A percentile compares a stretch with the other conserved stretches of the same genome.
Evolutionary conservation across 345 rosid species (phyloP).

Genomic region (Triadica sebifera): DNA sequence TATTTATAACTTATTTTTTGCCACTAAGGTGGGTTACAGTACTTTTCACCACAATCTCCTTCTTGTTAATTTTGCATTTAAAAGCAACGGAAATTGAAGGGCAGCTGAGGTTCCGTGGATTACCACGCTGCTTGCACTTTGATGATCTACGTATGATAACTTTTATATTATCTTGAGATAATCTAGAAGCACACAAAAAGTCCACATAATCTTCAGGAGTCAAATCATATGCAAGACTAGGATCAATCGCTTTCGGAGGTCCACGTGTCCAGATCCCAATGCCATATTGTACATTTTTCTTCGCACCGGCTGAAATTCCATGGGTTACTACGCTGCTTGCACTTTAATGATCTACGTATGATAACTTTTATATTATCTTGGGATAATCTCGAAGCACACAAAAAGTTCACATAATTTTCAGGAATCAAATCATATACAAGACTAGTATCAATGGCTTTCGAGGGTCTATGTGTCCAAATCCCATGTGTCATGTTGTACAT

Average conservation of each 20-base stretch:
- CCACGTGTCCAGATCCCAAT: slow-evolving; percentile 26
- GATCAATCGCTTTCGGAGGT: slow-evolving; percentile 22
- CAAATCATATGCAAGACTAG: slow-evolving; percentile 21
- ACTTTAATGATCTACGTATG: slow-evolving; percentile 1
- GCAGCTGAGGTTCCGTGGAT: slow-evolving; percentile 24
- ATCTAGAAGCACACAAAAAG: slow-evolving; percentile 20
- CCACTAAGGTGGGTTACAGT: slow-evolving; percentile 13
- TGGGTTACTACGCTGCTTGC: slow-evolving; percentile 1
- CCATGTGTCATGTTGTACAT: slow-evolving; percentile 7
- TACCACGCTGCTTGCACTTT: neutral
- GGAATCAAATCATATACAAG: slow-evolving; percentile 16
- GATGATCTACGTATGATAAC: neutral
- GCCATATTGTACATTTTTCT: neutral
- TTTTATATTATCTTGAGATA: neutral
- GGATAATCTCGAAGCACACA: slow-evolving; percentile 16
- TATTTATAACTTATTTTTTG: neutral
- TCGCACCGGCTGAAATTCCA: slow-evolving; percentile 20
- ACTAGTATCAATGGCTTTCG: slow-evolving; percentile 24
- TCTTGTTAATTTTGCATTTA: neutral
- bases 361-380: neutral
- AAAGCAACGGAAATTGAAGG: slow-evolving; percentile 20
- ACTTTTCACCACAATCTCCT: slow-evolving; percentile 8
- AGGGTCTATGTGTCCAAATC: slow-evolving; percentile 27
- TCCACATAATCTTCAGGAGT: slow-evolving; percentile 13
- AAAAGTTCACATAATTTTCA: slow-evolving; percentile 15